Evolutionary conservation across 169 alveolate species (phyloP), one percentile per base, ranked within the genome.

Genomic region (Cyclospora cayetanensis): DNA sequence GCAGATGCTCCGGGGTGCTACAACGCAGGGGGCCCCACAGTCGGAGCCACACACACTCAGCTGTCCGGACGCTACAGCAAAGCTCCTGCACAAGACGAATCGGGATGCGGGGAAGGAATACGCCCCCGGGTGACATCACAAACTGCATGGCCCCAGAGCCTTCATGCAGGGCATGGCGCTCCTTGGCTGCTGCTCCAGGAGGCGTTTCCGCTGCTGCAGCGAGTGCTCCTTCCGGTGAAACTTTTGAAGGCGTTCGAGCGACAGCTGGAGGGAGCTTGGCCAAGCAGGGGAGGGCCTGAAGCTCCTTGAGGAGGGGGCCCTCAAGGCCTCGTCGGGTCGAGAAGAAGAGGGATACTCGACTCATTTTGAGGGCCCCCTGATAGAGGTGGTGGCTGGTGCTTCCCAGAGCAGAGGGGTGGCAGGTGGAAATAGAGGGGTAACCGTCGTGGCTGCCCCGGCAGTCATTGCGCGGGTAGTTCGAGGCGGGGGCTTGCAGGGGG

Each of bases 11-110:
- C 7, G 31, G 11, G 70, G 31, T 55, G 70, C 70, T 55, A 29
- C 70, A 55, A 29, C 70, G 70, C 34, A 4, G 34, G 70, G 70
- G 70, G 70, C 70, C 70, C 70, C 70, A 55, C 70, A 55, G 70
- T 29, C 70, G 70, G 34, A 55, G 70, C 70, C 70, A 55, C 29
- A 55, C 70, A 29, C 70, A 55, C 70, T 55, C 70, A 55, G 70
- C 70, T 55, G 70, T 55, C 7, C 70, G 70, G 9, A 55, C 70
- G n/a, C 70, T 22, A 29, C 70, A 55, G 29, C 70, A 55, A 29
- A 55, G 70, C 15, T 55, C 34, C 70, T 55, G 70, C 70, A 55
- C 34, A 20, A 11, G 70, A 20, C 4, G 70, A 7, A 22, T 20
- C 15, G 31, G 70, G 34, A 55, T 29, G 9, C n/a, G 70, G 31